Evolutionary conservation across 1,284 basidiomycete genomes (phyloP), one percentile per base, ranked within the genome.

Genomic region (Malassezia arunalokei): DNA sequence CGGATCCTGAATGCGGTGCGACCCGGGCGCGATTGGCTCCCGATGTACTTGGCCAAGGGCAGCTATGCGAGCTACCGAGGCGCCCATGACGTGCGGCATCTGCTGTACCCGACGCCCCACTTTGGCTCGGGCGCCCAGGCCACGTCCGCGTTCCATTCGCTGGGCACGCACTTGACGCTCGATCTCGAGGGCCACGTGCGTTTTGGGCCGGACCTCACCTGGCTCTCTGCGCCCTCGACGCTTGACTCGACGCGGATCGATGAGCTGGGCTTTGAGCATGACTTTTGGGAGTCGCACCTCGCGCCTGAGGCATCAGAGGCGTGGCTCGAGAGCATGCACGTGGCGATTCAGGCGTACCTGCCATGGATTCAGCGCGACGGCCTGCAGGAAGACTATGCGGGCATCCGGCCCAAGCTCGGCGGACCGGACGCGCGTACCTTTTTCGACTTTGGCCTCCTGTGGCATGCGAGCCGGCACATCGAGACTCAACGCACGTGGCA

Each of bases 171-270:
- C 42, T 54, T 68, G 17, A 72, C 63, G 24, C 76, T 98, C 39
- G 87, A 92, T 73, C 73, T 99, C 54, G 80, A 85, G 48, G 86
- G 87, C 0, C 85, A 86, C 62, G 79, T 98, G 46, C 81, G 82
- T 24, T 98, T 99, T 71, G 92, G 92, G 0, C 94, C 92, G 3
- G 90, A 96, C 67, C 79, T 91, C 7, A 85, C 95, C 69, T 89
- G 87, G 82, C 95, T 65, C 78, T 79, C 54, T 1, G 63, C 68
- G 2, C 60, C 64, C 1, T 11, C 48, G 0, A 27, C n/a, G 6
- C 2, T 15, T 8, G 32, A 30, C n/a, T 35, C 33, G 8, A 8
- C 24, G 17, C 32, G 17, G 6, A 48, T 52, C 35, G 31, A 55
- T 20, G 44, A 29, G 17, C n/a, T 51, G 9, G 35, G 40, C 27